Evolutionary conservation across 306 rosid genomes (phyloP).

Genomic region (Phaseolus lunatus): DNA sequence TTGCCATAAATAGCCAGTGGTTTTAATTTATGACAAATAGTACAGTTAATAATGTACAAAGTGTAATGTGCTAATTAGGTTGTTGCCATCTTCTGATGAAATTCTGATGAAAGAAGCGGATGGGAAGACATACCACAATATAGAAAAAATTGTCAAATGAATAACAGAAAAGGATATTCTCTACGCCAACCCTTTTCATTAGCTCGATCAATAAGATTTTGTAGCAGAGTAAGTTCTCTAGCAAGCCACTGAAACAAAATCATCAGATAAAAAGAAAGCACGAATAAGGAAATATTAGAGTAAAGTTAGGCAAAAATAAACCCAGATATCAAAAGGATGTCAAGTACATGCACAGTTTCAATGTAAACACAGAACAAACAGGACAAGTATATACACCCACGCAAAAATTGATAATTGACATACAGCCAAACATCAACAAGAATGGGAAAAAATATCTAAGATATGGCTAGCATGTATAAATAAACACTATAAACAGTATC

Average conservation of each 20-base stretch:
- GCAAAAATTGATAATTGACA: background rate
- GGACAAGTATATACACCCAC: background rate
- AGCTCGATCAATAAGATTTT: constrained; percentile 76
- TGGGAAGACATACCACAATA: constrained; percentile 10
- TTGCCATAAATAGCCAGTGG: background rate
- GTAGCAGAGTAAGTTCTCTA: constrained; percentile 62
- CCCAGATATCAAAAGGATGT: constrained; percentile 30
- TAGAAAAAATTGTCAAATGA: constrained; percentile 13
- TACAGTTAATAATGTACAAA: background rate
- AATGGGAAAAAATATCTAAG: constrained; percentile 20
- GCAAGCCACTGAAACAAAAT: constrained; percentile 72
- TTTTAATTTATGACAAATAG: constrained; percentile 10
- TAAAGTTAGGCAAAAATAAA: constrained; percentile 42
- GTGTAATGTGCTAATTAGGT: constrained; percentile 29
- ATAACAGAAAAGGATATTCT: constrained; percentile 83
- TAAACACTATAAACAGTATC: constrained; percentile 17
- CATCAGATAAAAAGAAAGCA: constrained; percentile 45
- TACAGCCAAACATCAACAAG: constrained; percentile 10
- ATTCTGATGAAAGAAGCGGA: too few relatives aligned
- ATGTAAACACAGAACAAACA: constrained; percentile 1
- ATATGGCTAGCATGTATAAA: constrained; percentile 12
- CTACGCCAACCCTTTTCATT: constrained; percentile 93
- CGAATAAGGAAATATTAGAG: constrained; percentile 36
- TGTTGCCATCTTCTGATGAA: constrained; percentile 26
- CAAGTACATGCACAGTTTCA: background rate